Evolutionary conservation across 148 eudicot genomes (phyloP), one percentile per base, ranked within the genome.

Genomic region (Pharnaceum exiguum): DNA sequence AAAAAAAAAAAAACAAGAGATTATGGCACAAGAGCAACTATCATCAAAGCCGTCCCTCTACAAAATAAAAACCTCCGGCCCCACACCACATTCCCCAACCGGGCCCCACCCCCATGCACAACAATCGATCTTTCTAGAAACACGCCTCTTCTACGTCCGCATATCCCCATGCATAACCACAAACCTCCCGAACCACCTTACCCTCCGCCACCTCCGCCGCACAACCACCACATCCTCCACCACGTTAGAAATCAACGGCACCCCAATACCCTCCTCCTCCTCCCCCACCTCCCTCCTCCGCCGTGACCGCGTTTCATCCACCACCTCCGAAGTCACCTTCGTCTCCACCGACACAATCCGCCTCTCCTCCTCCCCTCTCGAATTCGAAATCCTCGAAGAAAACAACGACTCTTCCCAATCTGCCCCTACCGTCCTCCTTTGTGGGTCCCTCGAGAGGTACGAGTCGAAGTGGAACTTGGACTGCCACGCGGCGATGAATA

Each of bases 171-270:
- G 87, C 46, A 80, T 76, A 1, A 72, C 79, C 9, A 76, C 81
- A 8, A 5, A 51, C 33, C 67, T 81, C 7, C 94, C 96, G 5
- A 75, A 73, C 31, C 67, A 69, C 50, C 83, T 85, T 12, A 69
- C 54, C 4, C 85, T 89, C 21, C 77, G 81, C 25, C 84, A 80
- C 21, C 74, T 81, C 39, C 87, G 90, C 15, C 80, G 79, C 17
- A 82, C 79, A 17, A 44, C 75, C 17, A 83, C 85, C 3, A 87
- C 77, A 1, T 68, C 77, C 7, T 54, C 85, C 0, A n/a, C n/a
- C n/a, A n/a, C n/a, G n/a, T n/a, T n/a, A n/a, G 96, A 89, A 22
- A 85, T 89, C 62, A 85, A 89, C 21, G 85, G 87, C 37, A 4
- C 57, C 0, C 76, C 83, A 2, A 50, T 85, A 6, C 84, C 89